Base-by-base conservation (phyloP, 176 grass and related monocot species). In the Saccharum officinarum region DNA sequence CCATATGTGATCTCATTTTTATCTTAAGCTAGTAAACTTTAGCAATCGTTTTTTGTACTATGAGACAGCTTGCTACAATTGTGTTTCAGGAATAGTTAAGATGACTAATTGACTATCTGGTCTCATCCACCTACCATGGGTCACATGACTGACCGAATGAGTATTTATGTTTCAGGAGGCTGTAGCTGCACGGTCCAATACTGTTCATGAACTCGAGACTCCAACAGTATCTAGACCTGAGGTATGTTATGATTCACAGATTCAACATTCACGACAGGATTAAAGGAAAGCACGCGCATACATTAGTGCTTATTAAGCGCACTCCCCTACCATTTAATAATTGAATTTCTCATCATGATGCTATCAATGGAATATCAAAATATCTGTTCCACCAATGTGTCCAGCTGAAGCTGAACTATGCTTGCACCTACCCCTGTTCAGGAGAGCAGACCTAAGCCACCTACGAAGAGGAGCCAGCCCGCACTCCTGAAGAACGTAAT, bases 91-190 rank as follows among this genome's bases (percentile, higher is more conserved):
- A 10, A 11, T 12, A 62, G 23, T 8, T 23, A 14, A 57, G 52
- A 57, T 33, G 9, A 67, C 20, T 64, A 44, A 33, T 33, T 33
- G 36, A 37, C 37, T 38, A 38, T 67, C 33, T 40, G 13, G 40
- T 60, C 12, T 82, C 57, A 73, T 78, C 14, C 45, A 33, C 42
- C 37, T 68, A 31, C 34, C 25, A 49, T 23, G 22, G 62, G 8
- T 67, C 17, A 39, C 31, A 87, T 61, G 61, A 34, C 78, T 71
- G 66, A 52, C 23, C 18, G 65, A 81, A 65, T 71, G 20, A 37
- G 74, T 81, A 71, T 37, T 78, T 87, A 16, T 49, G 67, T 90
- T 91, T 81, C 70, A 96, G 97, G 97, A 99, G 82, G 94, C 94
- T 59, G 79, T 99, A 62, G 86, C 90, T 78, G 88, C 97, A 67